Evolutionary conservation across 352 stramenopile genomes (phyloP), one percentile per base, ranked within the genome.

Genomic region (Globisporangium nagaii): DNA sequence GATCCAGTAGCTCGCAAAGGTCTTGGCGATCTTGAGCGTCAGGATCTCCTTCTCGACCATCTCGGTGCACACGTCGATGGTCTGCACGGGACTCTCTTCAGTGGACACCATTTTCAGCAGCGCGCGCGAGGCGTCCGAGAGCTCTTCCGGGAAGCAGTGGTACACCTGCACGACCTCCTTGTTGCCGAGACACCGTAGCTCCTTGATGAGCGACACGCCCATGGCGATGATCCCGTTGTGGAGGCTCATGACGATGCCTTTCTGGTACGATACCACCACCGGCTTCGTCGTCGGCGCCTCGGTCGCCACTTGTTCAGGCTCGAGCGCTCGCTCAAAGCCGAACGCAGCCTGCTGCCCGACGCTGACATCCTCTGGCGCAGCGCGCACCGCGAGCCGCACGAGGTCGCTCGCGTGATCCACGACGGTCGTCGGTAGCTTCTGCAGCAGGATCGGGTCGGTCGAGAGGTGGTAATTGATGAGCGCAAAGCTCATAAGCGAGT

Each of bases 1-100:
- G 57, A 87, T 71, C 76, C 73, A 87, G 60, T 74, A 85, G 50
- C 83, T 56, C 4, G 71, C 39, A 48, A 58, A 58, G 6, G 41
- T 36, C 32, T 70, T 85, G 22, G 75, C 63, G 50, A 82, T 82
- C 11, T 75, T 66, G 27, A 56, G 62, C 4, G 67, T 63, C 25
- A 59, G 32, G 19, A 58, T 39, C n/a, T 56, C 36, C 19, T 43
- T 45, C 13, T 43, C 42, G 27, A 67, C 30, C 30, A 74, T 66
- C 7, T 58, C 50, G 15, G 65, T 57, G 39, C 71, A 85, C 12
- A 78, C 49, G 61, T 85, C 72, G 36, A 85, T 46, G 34, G 83
- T 50, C 25, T 85, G 54, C 20, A 78, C 59, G 27, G 65, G 57
- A 22, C 64, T 60, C 24, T 81, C 74, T 0, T 56, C 27, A 0